These are phyloP conservation scores for Coniochaeta hoffmannii DNA, from an alignment of 2,329 filamentous ascomycete species.

Conservation along the genomic window DNA sequence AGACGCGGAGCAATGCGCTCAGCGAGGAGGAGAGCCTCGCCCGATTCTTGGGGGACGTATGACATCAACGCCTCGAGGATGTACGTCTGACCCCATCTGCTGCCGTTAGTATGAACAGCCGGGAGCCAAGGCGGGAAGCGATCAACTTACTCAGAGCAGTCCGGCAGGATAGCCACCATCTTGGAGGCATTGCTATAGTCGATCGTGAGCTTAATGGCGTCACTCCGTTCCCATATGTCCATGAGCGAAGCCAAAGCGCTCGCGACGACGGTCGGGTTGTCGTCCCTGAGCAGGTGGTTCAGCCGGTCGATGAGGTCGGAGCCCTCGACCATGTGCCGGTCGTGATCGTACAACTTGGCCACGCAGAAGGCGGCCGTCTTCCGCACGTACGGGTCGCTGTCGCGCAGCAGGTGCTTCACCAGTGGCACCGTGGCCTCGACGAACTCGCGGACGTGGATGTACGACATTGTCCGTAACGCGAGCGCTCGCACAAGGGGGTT, in stretches of 20 bases:
- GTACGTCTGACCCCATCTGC: slow-evolving; percentile 96
- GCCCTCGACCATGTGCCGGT: slow-evolving; percentile 78
- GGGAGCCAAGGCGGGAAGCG: background rate
- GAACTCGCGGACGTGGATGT: slow-evolving; percentile 93
- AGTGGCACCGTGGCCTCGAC: slow-evolving; percentile 84
- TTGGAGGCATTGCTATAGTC: slow-evolving; percentile 97
- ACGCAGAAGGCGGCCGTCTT: slow-evolving; percentile 97
- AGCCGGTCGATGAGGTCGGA: slow-evolving; percentile 89
- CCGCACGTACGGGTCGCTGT: slow-evolving; percentile 89
- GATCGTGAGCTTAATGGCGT: slow-evolving; percentile 95
- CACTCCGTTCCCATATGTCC: slow-evolving; percentile 98
- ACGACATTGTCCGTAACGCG: slow-evolving; percentile 90
- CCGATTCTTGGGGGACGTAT: slow-evolving; percentile 86
- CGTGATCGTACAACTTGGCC: slow-evolving; percentile 96
- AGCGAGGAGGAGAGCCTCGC: slow-evolving; percentile 81
- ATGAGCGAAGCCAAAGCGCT: slow-evolving; percentile 85
- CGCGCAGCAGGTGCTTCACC: slow-evolving; percentile 74
- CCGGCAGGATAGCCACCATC: slow-evolving; percentile 90
- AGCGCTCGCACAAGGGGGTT: slow-evolving; percentile 91
- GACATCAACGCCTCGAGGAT: slow-evolving; percentile 97
- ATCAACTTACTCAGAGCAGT: slow-evolving; percentile 95
- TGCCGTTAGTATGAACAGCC: slow-evolving; percentile 6
- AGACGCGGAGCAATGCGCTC: slow-evolving; percentile 93
- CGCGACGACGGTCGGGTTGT: slow-evolving; percentile 95
- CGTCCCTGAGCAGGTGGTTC: slow-evolving; percentile 83